These are phyloP conservation scores for Kwoniella newhampshirensis DNA, from an alignment of 768 basidiomycete species.

Conservation along the genomic window DNA sequence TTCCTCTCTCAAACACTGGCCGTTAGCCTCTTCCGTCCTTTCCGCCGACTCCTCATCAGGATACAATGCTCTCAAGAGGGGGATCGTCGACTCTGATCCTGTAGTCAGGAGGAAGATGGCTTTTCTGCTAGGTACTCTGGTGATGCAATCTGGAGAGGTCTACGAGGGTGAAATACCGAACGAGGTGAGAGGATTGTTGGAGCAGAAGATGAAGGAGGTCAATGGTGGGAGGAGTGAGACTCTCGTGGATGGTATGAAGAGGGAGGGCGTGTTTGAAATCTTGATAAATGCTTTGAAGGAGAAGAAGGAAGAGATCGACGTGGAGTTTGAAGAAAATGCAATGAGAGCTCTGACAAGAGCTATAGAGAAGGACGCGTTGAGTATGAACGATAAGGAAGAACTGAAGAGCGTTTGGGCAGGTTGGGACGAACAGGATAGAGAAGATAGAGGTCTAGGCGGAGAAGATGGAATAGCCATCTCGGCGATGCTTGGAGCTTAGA, in stretches of 20 bases:
- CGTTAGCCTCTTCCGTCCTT: slow-evolving; percentile 42
- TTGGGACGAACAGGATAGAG: slow-evolving; percentile 4
- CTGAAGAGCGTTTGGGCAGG: slow-evolving; percentile 17
- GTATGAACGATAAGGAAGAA: slow-evolving; percentile 8
- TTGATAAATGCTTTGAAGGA: slow-evolving; percentile 24
- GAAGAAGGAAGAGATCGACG: slow-evolving; percentile 6
- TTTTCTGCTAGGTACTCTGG: slow-evolving; percentile 50
- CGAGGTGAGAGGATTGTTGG: slow-evolving; percentile 30
- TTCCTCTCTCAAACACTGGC: slow-evolving; percentile 53
- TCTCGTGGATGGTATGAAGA: slow-evolving; percentile 31
- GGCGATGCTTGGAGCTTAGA: background rate
- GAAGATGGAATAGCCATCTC: slow-evolving; percentile 16
- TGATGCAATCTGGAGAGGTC: slow-evolving; percentile 39
- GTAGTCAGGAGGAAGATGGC: slow-evolving; percentile 50
- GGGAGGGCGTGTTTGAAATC: slow-evolving; percentile 20
- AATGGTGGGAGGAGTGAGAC: background rate
- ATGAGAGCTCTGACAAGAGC: slow-evolving; percentile 35
- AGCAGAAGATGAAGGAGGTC: slow-evolving; percentile 23
- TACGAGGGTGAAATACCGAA: slow-evolving; percentile 36
- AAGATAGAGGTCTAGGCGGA: slow-evolving; percentile 17
- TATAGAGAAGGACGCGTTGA: slow-evolving; percentile 21
- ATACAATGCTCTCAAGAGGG: slow-evolving; percentile 39
- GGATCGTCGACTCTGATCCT: slow-evolving; percentile 40
- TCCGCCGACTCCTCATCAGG: slow-evolving; percentile 29
- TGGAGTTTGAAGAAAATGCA: slow-evolving; percentile 42